Evolutionary conservation across 2,329 filamentous ascomycete genomes (phyloP).

Genomic region (Elsinoe arachidis): DNA sequence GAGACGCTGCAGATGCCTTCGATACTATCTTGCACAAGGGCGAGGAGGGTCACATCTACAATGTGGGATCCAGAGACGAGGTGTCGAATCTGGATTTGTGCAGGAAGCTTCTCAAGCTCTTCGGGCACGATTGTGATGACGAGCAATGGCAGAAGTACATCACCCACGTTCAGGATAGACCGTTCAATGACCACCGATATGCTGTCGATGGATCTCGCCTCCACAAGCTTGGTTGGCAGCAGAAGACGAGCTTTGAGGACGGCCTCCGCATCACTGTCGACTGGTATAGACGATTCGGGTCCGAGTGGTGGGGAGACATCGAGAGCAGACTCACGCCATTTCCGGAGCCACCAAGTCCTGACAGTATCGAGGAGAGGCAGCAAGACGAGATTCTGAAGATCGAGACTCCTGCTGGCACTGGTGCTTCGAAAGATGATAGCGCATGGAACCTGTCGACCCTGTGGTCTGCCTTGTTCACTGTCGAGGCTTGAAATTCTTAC

Average conservation of each 20-base stretch:
- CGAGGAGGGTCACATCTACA: constrained; percentile 66
- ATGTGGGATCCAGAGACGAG: constrained; percentile 70
- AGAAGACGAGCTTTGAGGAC: constrained; percentile 55
- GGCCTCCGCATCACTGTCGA: constrained; percentile 57
- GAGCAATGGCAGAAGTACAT: constrained; percentile 55
- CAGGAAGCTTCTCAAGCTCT: constrained; percentile 53
- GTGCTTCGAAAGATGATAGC: not conserved
- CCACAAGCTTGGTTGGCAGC: constrained; percentile 58
- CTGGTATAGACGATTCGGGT: constrained; percentile 57
- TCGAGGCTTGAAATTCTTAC: not conserved
- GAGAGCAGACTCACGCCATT: constrained; percentile 58
- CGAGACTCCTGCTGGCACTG: not conserved
- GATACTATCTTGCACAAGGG: constrained; percentile 78
- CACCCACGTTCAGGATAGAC: constrained; percentile 67
- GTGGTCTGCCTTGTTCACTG: not conserved
- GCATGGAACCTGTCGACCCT: not conserved
- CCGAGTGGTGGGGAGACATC: constrained; percentile 66
- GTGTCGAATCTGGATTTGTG: constrained; percentile 66
- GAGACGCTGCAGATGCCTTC: constrained; percentile 71
- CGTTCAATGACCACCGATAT: constrained; percentile 69
- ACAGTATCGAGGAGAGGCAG: not conserved
- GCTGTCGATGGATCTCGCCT: constrained; percentile 64
- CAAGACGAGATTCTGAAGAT: not conserved
- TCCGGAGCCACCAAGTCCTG: constrained; percentile 31
- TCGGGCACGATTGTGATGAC: constrained; percentile 46